Evolutionary conservation across 2,329 filamentous ascomycete genomes (phyloP), one percentile per base, ranked within the genome.

Genomic region (Aspergillus sp.): DNA sequence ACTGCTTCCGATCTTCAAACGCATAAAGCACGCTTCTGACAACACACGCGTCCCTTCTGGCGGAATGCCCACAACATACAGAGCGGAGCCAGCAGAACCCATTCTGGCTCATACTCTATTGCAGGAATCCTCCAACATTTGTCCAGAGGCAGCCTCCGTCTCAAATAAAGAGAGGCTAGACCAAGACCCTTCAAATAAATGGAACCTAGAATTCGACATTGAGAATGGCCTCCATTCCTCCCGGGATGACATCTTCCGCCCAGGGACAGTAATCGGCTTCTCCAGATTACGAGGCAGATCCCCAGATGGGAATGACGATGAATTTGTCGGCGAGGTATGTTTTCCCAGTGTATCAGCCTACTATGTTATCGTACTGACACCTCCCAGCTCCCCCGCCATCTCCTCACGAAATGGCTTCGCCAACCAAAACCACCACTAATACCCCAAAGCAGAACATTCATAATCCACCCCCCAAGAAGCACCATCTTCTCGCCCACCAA

Each of bases 381-480:
- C 5, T 12, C 11, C 12, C 47, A 73, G 71, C 60, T 73, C 34
- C 69, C 71, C n/a, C 71, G 69, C 13, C 51, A 60, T 33, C 65
- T 74, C 20, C 63, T 73, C 19, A 63, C 62, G 56, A 61, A 48
- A 2, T 63, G 68, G 40, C 56, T 73, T 3, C 59, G 53, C 20
- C 22, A 34, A 22, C 22, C 41, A 11, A 47, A 56, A 44, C 54
- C 47, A 48, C 22, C 42, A 63, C 7, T 20, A 40, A 9, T 17
- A 22, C 24, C 33, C 17, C 45, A 24, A 40, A 27, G 66, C 27
- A 71, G 57, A 48, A 63, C 66, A 27, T 75, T 70, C 61, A 73
- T 75, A 39, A 73, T 75, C 49, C 66, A 73, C 49, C 72, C 72
- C 0, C 61, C 55, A 17, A 69, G 61, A 37, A 70, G 67, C 22